These are phyloP conservation scores for Pichia sp. DNA, from an alignment of 1,139 yeast species.

Conservation along the genomic window DNA sequence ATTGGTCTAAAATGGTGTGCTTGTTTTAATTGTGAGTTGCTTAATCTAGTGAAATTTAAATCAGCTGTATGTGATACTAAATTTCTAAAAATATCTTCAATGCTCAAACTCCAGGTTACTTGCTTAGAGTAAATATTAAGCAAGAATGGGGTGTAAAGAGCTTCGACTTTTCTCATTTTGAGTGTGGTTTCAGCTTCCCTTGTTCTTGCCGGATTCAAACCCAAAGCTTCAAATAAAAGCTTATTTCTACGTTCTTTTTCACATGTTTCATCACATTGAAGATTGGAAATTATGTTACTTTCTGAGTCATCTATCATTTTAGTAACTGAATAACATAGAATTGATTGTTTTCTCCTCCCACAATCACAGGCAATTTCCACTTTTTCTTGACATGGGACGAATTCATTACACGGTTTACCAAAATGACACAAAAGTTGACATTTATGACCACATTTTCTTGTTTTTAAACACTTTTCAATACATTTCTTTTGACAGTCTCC, in stretches of 20 bases:
- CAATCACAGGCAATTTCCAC: constrained; percentile 57
- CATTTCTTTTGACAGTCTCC: constrained; percentile 37
- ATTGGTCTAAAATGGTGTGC: constrained; percentile 65
- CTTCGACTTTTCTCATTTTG: constrained; percentile 20
- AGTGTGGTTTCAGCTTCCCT: constrained; percentile 12
- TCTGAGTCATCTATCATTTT: constrained; percentile 21
- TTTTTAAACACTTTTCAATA: constrained; percentile 48
- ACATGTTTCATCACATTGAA: constrained; percentile 65
- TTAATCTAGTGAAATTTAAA: constrained; percentile 2
- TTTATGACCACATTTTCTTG: constrained; percentile 55
- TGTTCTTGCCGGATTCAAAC: constrained; percentile 11
- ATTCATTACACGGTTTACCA: constrained; percentile 41
- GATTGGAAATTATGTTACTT: not conserved
- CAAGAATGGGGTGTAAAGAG: constrained; percentile 40
- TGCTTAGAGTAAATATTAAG: constrained; percentile 45
- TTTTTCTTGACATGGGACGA: constrained; percentile 42
- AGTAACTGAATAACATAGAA: constrained; percentile 38
- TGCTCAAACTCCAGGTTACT: constrained; percentile 54
- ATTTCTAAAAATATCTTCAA: constrained; percentile 45
- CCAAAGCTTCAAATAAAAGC: constrained; percentile 57
- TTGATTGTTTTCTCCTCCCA: constrained; percentile 43
- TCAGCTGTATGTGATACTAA: constrained; percentile 9
- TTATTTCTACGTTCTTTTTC: constrained; percentile 52
- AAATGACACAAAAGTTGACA: constrained; percentile 64
- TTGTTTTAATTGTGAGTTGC: constrained; percentile 21